Evolutionary conservation across 176 grass and related monocot species (phyloP).

Genomic region (Zoysia japonica): DNA sequence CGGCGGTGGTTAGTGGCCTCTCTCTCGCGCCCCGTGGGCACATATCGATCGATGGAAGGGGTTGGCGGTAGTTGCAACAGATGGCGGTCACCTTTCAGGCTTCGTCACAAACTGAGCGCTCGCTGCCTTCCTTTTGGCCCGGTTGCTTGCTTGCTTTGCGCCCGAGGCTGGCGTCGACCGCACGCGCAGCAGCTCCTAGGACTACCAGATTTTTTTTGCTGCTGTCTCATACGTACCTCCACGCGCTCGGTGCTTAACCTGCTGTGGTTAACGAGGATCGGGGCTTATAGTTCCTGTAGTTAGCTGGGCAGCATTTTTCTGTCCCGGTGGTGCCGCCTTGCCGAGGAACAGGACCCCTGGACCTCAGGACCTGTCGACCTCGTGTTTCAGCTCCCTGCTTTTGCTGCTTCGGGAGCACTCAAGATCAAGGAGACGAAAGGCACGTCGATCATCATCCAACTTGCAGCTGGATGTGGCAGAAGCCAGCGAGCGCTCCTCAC

Average conservation of each 20-base stretch:
- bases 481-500: background rate
- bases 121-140: background rate
- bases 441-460: background rate
- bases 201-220: background rate
- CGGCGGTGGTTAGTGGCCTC: slow-evolving; percentile 8
- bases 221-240: background rate
- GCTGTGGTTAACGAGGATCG: background rate
- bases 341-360: background rate
- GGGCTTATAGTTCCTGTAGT: background rate
- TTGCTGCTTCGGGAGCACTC: background rate
- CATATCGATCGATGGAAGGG: background rate
- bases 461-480: background rate
- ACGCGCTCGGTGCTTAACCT: background rate
- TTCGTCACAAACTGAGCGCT: slow-evolving; percentile 11
- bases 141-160: slow-evolving; percentile 20
- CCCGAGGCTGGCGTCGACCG: background rate
- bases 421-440: background rate
- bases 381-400: background rate
- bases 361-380: background rate
- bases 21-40: too few relatives aligned
- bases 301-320: background rate
- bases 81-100: background rate
- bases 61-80: background rate
- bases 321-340: background rate
- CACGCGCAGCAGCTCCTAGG: background rate